Percentiles rank a stretch among this genome's conserved stretches.
Conservation (phyloP, 2,329 filamentous ascomycete species). For the Fusarium temperatum region DNA sequence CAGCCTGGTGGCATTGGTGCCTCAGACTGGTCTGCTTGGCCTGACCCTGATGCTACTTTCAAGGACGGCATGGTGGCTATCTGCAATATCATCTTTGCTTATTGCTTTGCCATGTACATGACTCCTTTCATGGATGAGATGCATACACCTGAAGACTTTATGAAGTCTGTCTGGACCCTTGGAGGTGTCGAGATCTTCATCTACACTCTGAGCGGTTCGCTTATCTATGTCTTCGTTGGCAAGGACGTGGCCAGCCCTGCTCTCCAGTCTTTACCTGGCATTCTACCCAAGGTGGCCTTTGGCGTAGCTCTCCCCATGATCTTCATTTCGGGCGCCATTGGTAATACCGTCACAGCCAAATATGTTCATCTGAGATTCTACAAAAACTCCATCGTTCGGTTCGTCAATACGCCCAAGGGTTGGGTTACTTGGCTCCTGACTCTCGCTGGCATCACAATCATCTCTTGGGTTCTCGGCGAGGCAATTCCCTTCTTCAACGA, state of each 20-base stretch:
- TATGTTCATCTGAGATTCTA: slow-evolving; percentile 49
- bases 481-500: slow-evolving; percentile 77
- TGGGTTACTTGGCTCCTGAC: slow-evolving; percentile 66
- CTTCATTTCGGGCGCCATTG: slow-evolving; percentile 72
- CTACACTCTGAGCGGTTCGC: slow-evolving; percentile 69
- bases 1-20: slow-evolving; percentile 1
- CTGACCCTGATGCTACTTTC: slow-evolving; percentile 52
- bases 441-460: slow-evolving; percentile 60
- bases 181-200: slow-evolving; percentile 66
- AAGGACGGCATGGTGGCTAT: slow-evolving; percentile 64
- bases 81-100: slow-evolving; percentile 74
- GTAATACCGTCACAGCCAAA: slow-evolving; percentile 55
- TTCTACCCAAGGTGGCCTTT: slow-evolving; percentile 52
- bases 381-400: slow-evolving; percentile 29
- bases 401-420: slow-evolving; percentile 39
- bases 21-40: slow-evolving; percentile 50
- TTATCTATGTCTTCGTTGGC: slow-evolving; percentile 74
- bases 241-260: slow-evolving; percentile 68
- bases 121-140: slow-evolving; percentile 57
- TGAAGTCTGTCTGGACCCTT: slow-evolving; percentile 64
- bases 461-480: slow-evolving; percentile 62
- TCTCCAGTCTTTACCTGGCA: slow-evolving; percentile 65
- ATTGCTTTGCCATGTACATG: slow-evolving; percentile 58
- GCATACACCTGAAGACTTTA: slow-evolving; percentile 52
- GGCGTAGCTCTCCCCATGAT: slow-evolving; percentile 71